These are phyloP conservation scores for Euclidium syriacum DNA, from an alignment of 345 rosid genomes.

Conservation along the genomic window DNA sequence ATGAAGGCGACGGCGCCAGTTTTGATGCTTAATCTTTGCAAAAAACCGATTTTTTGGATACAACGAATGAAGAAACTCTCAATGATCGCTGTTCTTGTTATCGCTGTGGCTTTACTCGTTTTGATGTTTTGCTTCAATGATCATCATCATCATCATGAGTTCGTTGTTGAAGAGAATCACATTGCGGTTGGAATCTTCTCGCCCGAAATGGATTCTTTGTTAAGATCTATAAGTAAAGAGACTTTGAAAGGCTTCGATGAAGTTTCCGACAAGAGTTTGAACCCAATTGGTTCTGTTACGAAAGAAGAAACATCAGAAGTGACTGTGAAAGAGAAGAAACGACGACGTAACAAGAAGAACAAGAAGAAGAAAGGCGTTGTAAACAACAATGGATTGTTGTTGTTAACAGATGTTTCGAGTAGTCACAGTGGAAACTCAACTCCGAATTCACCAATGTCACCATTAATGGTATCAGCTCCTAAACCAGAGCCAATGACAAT, in stretches of 20 bases:
- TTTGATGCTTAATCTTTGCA: conserved; percentile 51
- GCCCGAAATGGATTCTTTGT: conserved; percentile 39
- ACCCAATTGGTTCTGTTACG: not conserved
- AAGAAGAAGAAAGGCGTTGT: conserved; percentile 53
- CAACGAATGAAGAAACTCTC: conserved; percentile 48
- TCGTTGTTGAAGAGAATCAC: conserved; percentile 32
- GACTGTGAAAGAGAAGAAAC: conserved; percentile 60
- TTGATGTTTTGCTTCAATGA: conserved; percentile 45
- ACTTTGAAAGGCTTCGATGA: conserved; percentile 17
- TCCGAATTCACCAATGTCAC: conserved; percentile 81
- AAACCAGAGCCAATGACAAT: conserved; percentile 32
- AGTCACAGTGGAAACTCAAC: conserved; percentile 93
- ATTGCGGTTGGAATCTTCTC: conserved; percentile 36
- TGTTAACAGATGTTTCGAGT: conserved; percentile 78
- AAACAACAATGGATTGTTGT: too few relatives aligned
- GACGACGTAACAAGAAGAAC: conserved; percentile 72
- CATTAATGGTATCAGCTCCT: conserved; percentile 31
- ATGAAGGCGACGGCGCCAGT: conserved; percentile 64
- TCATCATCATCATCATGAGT: too few relatives aligned
- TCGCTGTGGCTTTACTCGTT: conserved; percentile 41
- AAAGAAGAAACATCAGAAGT: conserved; percentile 38
- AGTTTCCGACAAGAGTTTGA: conserved; percentile 20
- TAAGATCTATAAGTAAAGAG: conserved; percentile 37
- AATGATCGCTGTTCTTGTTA: conserved; percentile 33
- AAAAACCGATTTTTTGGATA: conserved; percentile 54